Base-by-base conservation (phyloP, 208 protist genomes). In the Ichthyophonus hoferi region DNA sequence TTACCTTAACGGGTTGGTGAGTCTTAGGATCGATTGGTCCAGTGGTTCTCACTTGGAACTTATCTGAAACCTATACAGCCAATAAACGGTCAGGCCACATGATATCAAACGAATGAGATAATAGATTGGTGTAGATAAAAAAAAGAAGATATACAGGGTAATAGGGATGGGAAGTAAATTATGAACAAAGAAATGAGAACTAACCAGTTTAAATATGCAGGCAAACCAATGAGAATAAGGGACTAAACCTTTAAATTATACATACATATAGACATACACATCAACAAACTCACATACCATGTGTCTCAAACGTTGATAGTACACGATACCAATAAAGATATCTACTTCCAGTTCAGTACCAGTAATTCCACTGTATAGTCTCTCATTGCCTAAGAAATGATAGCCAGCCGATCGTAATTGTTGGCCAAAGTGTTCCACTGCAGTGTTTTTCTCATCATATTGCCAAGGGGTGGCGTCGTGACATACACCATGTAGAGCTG, bases 251-350 rank as follows among this genome's bases (percentile, higher is more conserved):
- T n/a, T n/a, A n/a, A n/a, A n/a, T n/a, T n/a, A n/a, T n/a, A n/a
- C n/a, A n/a, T n/a, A 85, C 35, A 82, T 37, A 82, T 37, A 82
- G 0, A 82, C 35, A 82, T 0, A 82, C 35, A 82, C 0, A 82
- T 0, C 7, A 0, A 82, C 78, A 82, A 17, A 82, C 78, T 34
- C 78, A 82, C 35, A 37, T 82, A 85, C 98, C 98, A 99, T 99
- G 92, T 99, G 99, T 83, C 97, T 95, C 82, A 99, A 95, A 42
- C 99, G 93, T 95, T 99, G 99, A 91, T 99, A 99, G 89, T 99
- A 99, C 35, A 97, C 98, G 78, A 99, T 34, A 35, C 90, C 98
- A 84, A 98, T 96, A 90, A 98, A 99, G 38, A 99, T 98, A 41
- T 99, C 96, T 41, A 96, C 97, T 87, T 97, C 91, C 91, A 99